Conservation (phyloP, 2,329 filamentous ascomycete species). For the Fusarium brevicatenulatum region DNA sequence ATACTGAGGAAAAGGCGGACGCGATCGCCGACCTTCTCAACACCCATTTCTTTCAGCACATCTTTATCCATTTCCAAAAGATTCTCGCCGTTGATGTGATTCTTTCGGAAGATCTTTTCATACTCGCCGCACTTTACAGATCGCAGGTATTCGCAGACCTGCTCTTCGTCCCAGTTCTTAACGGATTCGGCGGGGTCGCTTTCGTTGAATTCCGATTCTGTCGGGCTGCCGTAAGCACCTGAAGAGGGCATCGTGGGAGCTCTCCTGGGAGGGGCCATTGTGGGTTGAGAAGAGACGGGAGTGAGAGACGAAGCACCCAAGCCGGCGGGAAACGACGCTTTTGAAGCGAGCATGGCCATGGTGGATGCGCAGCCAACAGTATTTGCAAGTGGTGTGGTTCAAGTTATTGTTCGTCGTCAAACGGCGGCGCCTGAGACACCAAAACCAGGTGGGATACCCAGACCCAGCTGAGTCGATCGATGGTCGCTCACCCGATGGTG, state of each 20-base stretch:
- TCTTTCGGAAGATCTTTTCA: slow-evolving; percentile 86
- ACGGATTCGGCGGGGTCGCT: slow-evolving; percentile 78
- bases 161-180: slow-evolving; percentile 90
- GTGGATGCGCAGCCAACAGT: slow-evolving; percentile 3
- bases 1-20: slow-evolving; percentile 89
- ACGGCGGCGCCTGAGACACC: slow-evolving; percentile 38
- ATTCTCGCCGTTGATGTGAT: slow-evolving; percentile 98
- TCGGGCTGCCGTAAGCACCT: slow-evolving; percentile 78
- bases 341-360: slow-evolving; percentile 84
- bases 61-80: slow-evolving; percentile 97
- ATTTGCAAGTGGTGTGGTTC: slow-evolving; percentile 2
- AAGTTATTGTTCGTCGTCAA: slow-evolving; percentile 16
- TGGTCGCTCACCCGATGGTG: slow-evolving; percentile 21
- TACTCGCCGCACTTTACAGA: slow-evolving; percentile 95
- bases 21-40: slow-evolving; percentile 96
- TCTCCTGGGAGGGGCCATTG: slow-evolving; percentile 63
- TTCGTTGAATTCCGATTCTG: slow-evolving; percentile 92
- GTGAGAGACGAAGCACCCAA: slow-evolving; percentile 60
- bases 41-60: slow-evolving; percentile 96
- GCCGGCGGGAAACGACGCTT: slow-evolving; percentile 72
- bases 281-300: slow-evolving; percentile 59
- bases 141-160: slow-evolving; percentile 89
- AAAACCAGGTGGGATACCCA: slow-evolving; percentile 34
- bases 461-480: slow-evolving; percentile 37
- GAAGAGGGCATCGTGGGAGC: slow-evolving; percentile 59